Evolutionary conservation across 202 grass and related monocot species (phyloP).

Genomic region (Digitaria exilis): DNA sequence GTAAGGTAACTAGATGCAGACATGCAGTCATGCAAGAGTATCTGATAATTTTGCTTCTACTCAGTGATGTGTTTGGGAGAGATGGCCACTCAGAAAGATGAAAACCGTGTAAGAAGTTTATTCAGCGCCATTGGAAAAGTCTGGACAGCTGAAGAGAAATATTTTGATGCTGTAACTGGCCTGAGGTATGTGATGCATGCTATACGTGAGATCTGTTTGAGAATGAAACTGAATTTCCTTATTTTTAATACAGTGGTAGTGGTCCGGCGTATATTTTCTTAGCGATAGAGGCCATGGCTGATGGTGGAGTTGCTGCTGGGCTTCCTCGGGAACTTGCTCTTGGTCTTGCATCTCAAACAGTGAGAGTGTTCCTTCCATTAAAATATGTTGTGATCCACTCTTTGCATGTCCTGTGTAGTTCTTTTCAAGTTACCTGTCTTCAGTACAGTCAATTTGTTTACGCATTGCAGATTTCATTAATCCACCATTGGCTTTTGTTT

Average conservation of each 20-base stretch:
- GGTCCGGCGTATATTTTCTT: slow-evolving; percentile 94
- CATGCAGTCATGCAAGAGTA: too few relatives aligned
- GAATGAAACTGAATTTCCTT: slow-evolving; percentile 18
- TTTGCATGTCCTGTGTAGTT: neutral
- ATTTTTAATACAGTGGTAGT: slow-evolving; percentile 78
- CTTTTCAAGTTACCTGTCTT: neutral
- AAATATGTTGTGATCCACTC: neutral
- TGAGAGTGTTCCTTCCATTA: slow-evolving; percentile 43
- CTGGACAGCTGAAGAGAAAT: slow-evolving; percentile 96
- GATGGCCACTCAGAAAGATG: slow-evolving; percentile 80
- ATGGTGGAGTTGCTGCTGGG: slow-evolving; percentile 94
- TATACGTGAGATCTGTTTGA: neutral
- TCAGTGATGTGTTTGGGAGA: slow-evolving; percentile 90
- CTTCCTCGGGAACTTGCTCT: slow-evolving; percentile 95
- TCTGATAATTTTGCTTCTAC: slow-evolving; percentile 30
- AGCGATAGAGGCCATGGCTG: slow-evolving; percentile 92
- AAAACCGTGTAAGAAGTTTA: slow-evolving; percentile 68
- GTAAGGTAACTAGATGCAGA: neutral
- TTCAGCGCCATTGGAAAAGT: slow-evolving; percentile 92
- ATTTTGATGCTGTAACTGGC: slow-evolving; percentile 97
- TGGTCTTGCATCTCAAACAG: slow-evolving; percentile 88
- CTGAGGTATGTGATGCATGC: slow-evolving; percentile 63
- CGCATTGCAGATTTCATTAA: neutral
- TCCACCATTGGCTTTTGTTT: neutral
- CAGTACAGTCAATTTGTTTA: slow-evolving; percentile 9